Conservation (phyloP, 208 protist species). For the Balamuthia mandrillaris region DNA sequence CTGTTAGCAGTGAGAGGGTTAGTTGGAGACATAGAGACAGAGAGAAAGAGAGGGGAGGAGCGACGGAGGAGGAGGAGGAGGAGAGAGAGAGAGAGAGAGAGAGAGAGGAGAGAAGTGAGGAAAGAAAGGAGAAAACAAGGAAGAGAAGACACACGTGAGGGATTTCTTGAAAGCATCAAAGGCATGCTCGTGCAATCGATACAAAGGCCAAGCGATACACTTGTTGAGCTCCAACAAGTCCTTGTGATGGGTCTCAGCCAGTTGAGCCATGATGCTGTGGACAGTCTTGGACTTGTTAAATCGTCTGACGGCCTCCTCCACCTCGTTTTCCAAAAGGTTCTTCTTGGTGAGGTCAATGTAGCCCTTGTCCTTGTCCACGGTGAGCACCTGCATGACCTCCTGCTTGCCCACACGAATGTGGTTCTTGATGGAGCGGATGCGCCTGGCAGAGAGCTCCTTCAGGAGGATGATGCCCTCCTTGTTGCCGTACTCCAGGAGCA, state of each 20-base stretch:
- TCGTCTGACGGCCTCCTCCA: too few species aligned
- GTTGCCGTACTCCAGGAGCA: constrained; percentile 94
- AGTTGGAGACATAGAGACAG: too few species aligned
- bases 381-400: constrained; percentile 94
- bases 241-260: constrained; percentile 72
- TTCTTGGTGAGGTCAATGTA: constrained; percentile 99
- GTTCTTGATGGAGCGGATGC: constrained; percentile 97
- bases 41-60: too few species aligned
- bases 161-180: constrained; percentile 79
- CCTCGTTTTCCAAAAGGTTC: too few species aligned
- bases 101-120: background rate
- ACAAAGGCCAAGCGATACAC: constrained; percentile 80
- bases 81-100: too few species aligned
- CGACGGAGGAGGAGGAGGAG: background rate
- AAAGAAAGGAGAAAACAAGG: background rate
- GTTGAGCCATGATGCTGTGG: constrained; percentile 91
- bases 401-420: constrained; percentile 93
- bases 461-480: constrained; percentile 97
- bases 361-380: constrained; percentile 97
- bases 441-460: constrained; percentile 91
- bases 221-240: constrained; percentile 73
- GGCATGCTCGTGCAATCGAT: constrained; percentile 76
- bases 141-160: background rate
- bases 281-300: constrained; percentile 92
- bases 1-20: background rate